Evolutionary conservation across 1,284 basidiomycete species (phyloP).

Genomic region (Trametes hirsuta): DNA sequence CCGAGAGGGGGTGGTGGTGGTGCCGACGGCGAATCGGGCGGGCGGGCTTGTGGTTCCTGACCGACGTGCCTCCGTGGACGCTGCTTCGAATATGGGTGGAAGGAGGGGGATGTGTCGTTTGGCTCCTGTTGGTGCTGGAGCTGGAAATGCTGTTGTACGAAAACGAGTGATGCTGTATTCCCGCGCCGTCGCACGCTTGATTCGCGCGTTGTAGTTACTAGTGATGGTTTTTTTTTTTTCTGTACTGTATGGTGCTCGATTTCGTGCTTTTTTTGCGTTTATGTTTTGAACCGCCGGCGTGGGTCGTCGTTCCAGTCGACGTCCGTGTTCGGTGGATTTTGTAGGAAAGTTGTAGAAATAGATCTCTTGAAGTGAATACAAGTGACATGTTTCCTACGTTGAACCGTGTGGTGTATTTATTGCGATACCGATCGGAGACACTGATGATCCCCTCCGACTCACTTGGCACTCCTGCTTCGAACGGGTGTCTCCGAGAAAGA

Average conservation of each 20-base stretch:
- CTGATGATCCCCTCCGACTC: too few species aligned
- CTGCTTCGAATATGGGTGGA: background rate
- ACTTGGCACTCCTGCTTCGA: too few species aligned
- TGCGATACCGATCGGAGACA: too few species aligned
- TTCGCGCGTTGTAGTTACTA: background rate
- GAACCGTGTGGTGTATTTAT: too few species aligned
- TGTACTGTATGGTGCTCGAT: background rate
- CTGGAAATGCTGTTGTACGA: constrained; percentile 5
- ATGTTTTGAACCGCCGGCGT: too few species aligned
- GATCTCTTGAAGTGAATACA: background rate
- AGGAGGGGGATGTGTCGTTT: constrained; percentile 4
- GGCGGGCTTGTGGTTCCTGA: too few species aligned
- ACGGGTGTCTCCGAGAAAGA: too few species aligned
- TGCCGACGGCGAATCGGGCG: background rate
- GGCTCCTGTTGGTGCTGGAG: background rate
- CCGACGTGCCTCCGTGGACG: constrained; percentile 2
- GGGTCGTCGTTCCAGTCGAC: too few species aligned
- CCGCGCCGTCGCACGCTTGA: background rate
- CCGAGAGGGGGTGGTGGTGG: background rate
- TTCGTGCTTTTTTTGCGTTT: background rate
- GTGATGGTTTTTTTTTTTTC: background rate
- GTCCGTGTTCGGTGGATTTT: background rate
- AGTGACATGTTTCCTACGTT: too few species aligned
- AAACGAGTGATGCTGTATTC: background rate
- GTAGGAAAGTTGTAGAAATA: background rate